Percentiles rank a stretch among this genome's conserved stretches.
Evolutionary conservation across 164 flowering plant species (phyloP).

Genomic region (Umbellularia californica): DNA sequence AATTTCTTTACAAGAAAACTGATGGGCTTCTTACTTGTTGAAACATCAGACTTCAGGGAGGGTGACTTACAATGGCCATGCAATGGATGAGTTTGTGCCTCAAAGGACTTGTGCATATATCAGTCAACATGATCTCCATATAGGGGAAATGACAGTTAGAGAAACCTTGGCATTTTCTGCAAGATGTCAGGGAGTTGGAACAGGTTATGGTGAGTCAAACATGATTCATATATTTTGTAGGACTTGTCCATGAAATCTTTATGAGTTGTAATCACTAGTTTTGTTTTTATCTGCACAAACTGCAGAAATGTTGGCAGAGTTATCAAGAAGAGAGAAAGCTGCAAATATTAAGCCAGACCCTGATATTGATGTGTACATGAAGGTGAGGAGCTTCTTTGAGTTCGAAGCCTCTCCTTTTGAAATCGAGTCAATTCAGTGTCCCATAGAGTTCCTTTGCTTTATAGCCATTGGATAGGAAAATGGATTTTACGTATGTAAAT

Average conservation of each 20-base stretch:
- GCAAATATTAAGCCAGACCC: slow-evolving; percentile 38
- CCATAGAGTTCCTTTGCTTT: not conserved
- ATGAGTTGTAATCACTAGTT: not conserved
- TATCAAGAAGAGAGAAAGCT: slow-evolving; percentile 33
- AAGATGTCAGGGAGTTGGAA: slow-evolving; percentile 67
- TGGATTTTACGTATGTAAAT: too few relatives aligned
- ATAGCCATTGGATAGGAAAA: too few relatives aligned
- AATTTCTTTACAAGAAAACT: not conserved
- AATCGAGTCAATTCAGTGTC: not conserved
- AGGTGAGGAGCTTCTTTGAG: slow-evolving; percentile 18
- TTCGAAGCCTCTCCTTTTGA: not conserved
- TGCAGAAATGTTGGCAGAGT: slow-evolving; percentile 29
- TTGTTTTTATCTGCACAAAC: not conserved
- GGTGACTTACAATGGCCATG: slow-evolving; percentile 57
- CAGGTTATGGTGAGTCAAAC: slow-evolving; percentile 38
- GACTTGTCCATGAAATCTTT: not conserved
- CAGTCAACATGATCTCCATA: slow-evolving; percentile 60
- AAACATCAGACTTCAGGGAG: slow-evolving; percentile 43
- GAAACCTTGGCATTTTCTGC: slow-evolving; percentile 68
- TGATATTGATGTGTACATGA: slow-evolving; percentile 35
- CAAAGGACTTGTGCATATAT: slow-evolving; percentile 56
- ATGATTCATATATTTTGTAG: not conserved
- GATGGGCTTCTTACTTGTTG: not conserved
- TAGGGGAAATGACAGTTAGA: slow-evolving; percentile 60
- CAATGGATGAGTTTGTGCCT: slow-evolving; percentile 60